Evolutionary conservation across 1,284 basidiomycete species (phyloP).

Genomic region (Cryptococcus sp.): DNA sequence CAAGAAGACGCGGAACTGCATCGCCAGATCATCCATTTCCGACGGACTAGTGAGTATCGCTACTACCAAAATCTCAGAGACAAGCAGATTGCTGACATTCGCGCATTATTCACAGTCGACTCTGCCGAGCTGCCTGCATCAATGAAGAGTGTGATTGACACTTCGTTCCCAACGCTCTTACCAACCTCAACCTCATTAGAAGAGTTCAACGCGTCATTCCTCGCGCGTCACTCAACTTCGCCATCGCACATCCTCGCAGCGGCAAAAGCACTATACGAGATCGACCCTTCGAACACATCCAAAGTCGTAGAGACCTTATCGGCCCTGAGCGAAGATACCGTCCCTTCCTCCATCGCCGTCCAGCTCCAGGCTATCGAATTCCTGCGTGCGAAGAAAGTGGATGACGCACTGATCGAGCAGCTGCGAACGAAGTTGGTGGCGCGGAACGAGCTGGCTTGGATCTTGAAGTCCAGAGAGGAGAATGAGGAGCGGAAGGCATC

Average conservation of each 20-base stretch:
- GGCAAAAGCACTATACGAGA: constrained; percentile 65
- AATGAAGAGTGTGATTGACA: constrained; percentile 39
- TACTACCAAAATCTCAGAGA: not conserved
- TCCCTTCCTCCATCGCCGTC: constrained; percentile 16
- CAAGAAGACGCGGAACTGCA: constrained; percentile 69
- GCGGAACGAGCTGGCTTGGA: constrained; percentile 51
- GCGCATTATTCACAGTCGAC: constrained; percentile 13
- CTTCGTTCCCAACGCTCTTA: constrained; percentile 59
- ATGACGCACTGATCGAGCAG: constrained; percentile 22
- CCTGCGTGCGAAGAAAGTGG: constrained; percentile 21
- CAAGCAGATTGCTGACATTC: too few relatives aligned
- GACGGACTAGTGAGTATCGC: constrained; percentile 57
- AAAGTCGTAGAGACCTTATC: too few relatives aligned
- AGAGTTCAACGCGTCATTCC: constrained; percentile 70
- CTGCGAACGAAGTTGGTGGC: constrained; percentile 37
- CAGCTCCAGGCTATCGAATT: constrained; percentile 11
- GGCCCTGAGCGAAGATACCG: not conserved
- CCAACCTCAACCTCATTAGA: constrained; percentile 64
- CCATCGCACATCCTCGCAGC: constrained; percentile 62
- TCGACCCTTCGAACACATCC: constrained; percentile 7
- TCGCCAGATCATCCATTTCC: constrained; percentile 68
- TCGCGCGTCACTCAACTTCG: constrained; percentile 63
- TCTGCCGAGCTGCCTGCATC: constrained; percentile 51
- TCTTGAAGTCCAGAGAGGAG: constrained; percentile 44
- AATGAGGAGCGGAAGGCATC: constrained; percentile 19